Base-by-base conservation (phyloP, 805 yeast genomes). In the Teunomyces panamensis region DNA sequence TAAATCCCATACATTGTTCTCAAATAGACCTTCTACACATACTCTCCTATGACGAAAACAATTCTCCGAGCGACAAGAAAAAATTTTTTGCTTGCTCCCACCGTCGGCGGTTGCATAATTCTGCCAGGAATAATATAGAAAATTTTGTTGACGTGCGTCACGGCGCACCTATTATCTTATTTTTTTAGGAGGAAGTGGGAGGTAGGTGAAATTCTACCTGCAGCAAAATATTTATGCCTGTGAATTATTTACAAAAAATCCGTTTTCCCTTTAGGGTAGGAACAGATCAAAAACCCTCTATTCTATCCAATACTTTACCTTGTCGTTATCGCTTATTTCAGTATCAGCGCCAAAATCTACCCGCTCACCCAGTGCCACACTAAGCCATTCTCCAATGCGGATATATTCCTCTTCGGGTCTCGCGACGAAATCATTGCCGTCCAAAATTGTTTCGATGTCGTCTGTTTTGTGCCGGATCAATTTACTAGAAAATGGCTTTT, bases 401-500 rank as follows among this genome's bases (percentile, higher is more conserved):
- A 29, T 41, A 28, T 30, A 48, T 28, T 39, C 43, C 9, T 29
- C 34, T 8, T 26, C 43, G 9, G n/a, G 14, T 8, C 6, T 14
- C 32, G 14, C 14, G 2, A 16, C 41, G 30, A 42, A 34, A 6
- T 26, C 10, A 4, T 45, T 48, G 13, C 42, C 48, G 11, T 28
- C 26, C n/a, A 32, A 17, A 8, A 39, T 37, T n/a, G 13, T 34
- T 11, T 37, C 34, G 13, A 33, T 16, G 4, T 45, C 46, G 11
- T 42, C 32, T 3, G 27, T 44, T 17, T 37, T 45, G 16, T 48
- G 46, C 10, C 39, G 33, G 24, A 55, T 44, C 11, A 57, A 37
- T 27, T 44, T 39, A 17, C 46, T 41, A 13, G 29, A 47, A 30
- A 57, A 54, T 10, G 59, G 59, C 24, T 48, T 47, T 45, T 48